Percentiles rank a stretch among this genome's conserved stretches.
Evolutionary conservation across 2,329 filamentous ascomycete species (phyloP).

Genomic region (Fusarium sp.): DNA sequence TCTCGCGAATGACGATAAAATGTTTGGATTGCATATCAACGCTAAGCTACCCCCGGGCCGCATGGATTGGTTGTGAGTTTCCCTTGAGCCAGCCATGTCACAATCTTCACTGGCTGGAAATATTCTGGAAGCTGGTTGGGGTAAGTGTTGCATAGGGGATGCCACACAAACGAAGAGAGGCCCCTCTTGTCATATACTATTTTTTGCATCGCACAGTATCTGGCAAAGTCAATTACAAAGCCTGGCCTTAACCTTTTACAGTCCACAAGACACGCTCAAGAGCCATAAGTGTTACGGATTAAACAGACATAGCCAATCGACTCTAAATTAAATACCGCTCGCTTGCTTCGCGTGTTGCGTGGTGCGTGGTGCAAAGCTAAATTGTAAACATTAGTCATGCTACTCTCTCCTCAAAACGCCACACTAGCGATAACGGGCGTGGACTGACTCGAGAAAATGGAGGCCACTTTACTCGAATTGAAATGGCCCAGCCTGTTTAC

Average conservation of each 20-base stretch:
- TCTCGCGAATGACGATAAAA: neutral
- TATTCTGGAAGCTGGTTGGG: neutral
- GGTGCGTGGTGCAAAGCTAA: neutral
- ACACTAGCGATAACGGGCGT: neutral
- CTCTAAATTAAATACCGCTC: neutral
- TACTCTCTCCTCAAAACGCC: neutral
- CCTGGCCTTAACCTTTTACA: rapidly evolving
- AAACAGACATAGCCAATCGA: too few species aligned
- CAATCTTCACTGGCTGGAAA: too few species aligned
- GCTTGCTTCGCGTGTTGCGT: too few species aligned
- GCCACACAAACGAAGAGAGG: neutral
- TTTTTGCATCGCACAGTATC: too few species aligned
- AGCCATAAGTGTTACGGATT: neutral
- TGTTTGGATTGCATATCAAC: neutral
- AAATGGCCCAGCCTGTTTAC: neutral
- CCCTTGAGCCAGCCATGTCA: neutral
- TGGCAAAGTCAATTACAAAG: neutral
- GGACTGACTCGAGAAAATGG: neutral
- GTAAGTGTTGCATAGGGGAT: neutral
- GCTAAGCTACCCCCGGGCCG: neutral
- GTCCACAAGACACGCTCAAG: neutral
- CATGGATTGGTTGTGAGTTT: too few species aligned
- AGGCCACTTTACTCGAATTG: neutral
- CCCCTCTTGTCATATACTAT: rapidly evolving
- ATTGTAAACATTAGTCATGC: neutral